Evolutionary conservation across 345 rosid genomes (phyloP).

Genomic region (Bruguiera gymnorhiza): DNA sequence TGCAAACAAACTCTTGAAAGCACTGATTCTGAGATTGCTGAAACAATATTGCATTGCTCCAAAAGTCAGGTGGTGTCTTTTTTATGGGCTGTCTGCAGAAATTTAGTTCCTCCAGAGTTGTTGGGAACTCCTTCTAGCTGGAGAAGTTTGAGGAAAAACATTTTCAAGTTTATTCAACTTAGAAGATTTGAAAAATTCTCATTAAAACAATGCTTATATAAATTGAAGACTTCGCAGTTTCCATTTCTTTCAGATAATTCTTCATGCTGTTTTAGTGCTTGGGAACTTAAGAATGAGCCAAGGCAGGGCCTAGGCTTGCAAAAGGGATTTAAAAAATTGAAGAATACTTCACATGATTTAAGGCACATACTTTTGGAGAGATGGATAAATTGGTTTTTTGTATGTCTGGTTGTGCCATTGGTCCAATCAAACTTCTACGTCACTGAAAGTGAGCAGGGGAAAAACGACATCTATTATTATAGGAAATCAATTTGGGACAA

Average conservation of each 20-base stretch:
- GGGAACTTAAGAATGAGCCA: constrained; percentile 17
- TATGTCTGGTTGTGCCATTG: constrained; percentile 57
- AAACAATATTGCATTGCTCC: constrained; percentile 47
- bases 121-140: constrained; percentile 61
- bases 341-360: constrained; percentile 23
- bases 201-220: constrained; percentile 53
- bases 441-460: constrained; percentile 74
- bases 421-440: constrained; percentile 71
- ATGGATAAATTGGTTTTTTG: constrained; percentile 85
- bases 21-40: constrained; percentile 22
- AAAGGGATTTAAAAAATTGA: constrained; percentile 23
- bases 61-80: constrained; percentile 67
- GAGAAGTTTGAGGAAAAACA: constrained; percentile 64
- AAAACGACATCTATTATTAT: constrained; percentile 56
- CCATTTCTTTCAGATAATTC: constrained; percentile 42
- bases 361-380: constrained; percentile 48
- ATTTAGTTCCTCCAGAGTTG: constrained; percentile 63
- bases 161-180: constrained; percentile 56
- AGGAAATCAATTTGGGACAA: constrained; percentile 64
- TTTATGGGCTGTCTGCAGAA: constrained; percentile 74
- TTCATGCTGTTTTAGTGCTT: constrained; percentile 25
- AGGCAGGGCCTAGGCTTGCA: not conserved
- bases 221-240: constrained; percentile 50
- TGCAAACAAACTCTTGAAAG: constrained; percentile 12
- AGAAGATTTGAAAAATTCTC: constrained; percentile 72